phyloP scores from a whole-genome alignment of 2,329 filamentous ascomycete species.

The Fusarium sp. region DNA sequence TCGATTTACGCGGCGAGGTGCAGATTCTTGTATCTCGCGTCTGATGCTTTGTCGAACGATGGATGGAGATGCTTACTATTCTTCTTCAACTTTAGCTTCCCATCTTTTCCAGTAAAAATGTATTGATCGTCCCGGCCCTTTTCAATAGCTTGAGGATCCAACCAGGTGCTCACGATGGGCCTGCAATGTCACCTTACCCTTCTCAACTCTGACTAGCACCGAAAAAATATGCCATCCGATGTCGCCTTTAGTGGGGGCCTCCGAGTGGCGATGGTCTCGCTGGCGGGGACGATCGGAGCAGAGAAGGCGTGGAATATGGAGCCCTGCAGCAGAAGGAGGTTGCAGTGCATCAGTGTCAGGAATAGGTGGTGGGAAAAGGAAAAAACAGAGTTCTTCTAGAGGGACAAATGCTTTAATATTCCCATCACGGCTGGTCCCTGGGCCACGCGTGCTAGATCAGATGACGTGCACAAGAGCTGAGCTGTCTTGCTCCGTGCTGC shows the following conservation, averaged over 20 bases:
- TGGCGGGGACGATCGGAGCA: too few relatives aligned
- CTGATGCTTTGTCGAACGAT: conserved; percentile 24
- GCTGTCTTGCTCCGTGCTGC: conserved; percentile 16
- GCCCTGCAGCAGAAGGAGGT: too few relatives aligned
- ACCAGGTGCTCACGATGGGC: too few relatives aligned
- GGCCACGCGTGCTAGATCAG: conserved; percentile 23
- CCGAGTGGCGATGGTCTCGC: not conserved
- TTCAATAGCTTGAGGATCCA: not conserved
- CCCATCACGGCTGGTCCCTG: not conserved
- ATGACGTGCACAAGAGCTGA: conserved; percentile 33
- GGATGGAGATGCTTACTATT: conserved; percentile 18
- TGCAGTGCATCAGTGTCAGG: too few relatives aligned
- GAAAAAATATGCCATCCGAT: conserved; percentile 1
- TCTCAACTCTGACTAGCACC: not conserved
- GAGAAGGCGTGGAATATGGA: too few relatives aligned
- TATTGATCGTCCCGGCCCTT: conserved; percentile 20
- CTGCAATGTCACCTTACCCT: conserved; percentile 16
- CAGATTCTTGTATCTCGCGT: not conserved
- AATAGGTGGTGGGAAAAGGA: too few relatives aligned
- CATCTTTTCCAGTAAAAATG: not conserved
- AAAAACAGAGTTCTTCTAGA: not conserved
- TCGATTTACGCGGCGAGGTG: not conserved
- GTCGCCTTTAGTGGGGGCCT: conserved; percentile 9
- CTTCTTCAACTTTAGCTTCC: not conserved
- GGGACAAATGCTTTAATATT: conserved; percentile 21